Evolutionary conservation across 2,329 filamentous ascomycete species (phyloP).

Genomic region (Remersonia thermophila): DNA sequence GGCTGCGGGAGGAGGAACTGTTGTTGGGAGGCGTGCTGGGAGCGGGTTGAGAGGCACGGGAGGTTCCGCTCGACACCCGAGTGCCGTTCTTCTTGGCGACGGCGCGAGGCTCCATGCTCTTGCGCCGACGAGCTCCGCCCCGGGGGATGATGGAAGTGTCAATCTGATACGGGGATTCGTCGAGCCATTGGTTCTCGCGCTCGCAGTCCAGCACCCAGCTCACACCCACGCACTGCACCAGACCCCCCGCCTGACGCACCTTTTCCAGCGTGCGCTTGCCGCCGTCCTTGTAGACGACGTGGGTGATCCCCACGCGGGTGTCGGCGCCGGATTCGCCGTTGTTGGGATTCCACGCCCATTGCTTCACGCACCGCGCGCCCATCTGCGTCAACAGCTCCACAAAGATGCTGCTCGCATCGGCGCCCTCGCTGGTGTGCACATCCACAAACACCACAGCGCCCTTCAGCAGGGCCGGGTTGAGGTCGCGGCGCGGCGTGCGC

Average conservation of each 20-base stretch:
- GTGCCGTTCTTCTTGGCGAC: constrained; percentile 57
- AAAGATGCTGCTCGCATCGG: constrained; percentile 70
- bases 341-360: constrained; percentile 59
- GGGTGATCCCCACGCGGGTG: constrained; percentile 62
- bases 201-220: constrained; percentile 86
- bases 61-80: constrained; percentile 33
- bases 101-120: constrained; percentile 68
- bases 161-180: constrained; percentile 57
- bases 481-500: constrained; percentile 41
- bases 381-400: constrained; percentile 67
- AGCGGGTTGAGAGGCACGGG: constrained; percentile 27
- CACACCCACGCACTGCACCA: constrained; percentile 77
- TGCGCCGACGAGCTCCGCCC: constrained; percentile 58
- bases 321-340: constrained; percentile 23
- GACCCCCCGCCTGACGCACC: constrained; percentile 56
- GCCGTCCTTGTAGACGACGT: constrained; percentile 85
- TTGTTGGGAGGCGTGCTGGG: constrained; percentile 33
- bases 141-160: constrained; percentile 56
- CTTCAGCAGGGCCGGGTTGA: constrained; percentile 43
- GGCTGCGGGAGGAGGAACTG: constrained; percentile 18
- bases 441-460: constrained; percentile 74
- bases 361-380: constrained; percentile 67
- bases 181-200: constrained; percentile 62
- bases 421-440: constrained; percentile 70
- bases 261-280: constrained; percentile 70